Conservation (phyloP, 169 alveolate genomes). For the Plasmodium falciparum region DNA sequence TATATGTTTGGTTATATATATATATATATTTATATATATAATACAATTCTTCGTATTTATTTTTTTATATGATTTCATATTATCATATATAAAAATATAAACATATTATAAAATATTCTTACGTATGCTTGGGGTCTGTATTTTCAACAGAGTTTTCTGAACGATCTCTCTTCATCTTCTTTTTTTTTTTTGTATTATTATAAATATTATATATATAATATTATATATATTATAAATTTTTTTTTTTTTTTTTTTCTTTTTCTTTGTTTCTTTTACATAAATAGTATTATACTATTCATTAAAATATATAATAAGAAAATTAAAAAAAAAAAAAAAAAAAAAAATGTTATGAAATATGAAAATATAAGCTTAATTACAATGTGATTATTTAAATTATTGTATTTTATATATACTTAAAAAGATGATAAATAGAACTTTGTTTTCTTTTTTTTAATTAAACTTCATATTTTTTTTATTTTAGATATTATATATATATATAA, state of each 20-base stretch:
- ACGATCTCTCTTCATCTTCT: slow-evolving; percentile 77
- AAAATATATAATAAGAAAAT: too few species aligned
- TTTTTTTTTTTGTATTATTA: background rate
- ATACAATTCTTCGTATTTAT: background rate
- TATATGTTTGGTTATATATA: background rate
- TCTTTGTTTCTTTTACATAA: background rate
- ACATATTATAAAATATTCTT: background rate
- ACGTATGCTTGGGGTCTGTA: slow-evolving; percentile 70
- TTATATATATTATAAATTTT: background rate
- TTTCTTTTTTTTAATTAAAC: background rate
- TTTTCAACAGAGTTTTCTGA: slow-evolving; percentile 74
- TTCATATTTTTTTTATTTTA: too few species aligned
- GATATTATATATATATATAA: too few species aligned
- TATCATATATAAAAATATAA: too few species aligned
- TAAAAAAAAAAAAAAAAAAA: too few species aligned
- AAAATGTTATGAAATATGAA: too few species aligned
- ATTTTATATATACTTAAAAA: too few species aligned
- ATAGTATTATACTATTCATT: background rate
- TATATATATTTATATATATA: slow-evolving; percentile 1
- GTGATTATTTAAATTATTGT: too few species aligned
- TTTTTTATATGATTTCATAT: background rate
- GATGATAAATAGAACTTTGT: background rate
- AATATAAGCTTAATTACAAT: too few species aligned
- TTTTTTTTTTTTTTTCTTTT: background rate
- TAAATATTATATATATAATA: background rate